phyloP scores from a whole-genome alignment of 768 basidiomycete genomes.

The Rhizopogon vesiculosus region DNA sequence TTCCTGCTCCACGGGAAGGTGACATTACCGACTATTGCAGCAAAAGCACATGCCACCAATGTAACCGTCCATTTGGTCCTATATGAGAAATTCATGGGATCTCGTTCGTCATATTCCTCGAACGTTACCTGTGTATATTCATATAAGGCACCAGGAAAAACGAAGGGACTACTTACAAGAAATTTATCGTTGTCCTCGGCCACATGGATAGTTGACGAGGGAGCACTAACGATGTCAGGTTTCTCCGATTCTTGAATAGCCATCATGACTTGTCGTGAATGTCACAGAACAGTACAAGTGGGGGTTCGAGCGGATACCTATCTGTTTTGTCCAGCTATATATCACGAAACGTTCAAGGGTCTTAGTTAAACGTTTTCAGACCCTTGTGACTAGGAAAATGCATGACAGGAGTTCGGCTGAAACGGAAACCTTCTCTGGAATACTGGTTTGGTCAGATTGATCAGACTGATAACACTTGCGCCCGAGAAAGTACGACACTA shows the following conservation, averaged over 20 bases:
- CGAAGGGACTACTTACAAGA: background rate
- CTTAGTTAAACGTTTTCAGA: background rate
- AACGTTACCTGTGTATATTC: slow-evolving; percentile 27
- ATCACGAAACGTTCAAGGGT: background rate
- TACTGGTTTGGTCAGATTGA: background rate
- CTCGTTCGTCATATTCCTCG: slow-evolving; percentile 26
- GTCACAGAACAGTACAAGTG: background rate
- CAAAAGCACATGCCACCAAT: slow-evolving; percentile 14
- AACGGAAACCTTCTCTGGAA: background rate
- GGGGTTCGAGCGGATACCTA: background rate
- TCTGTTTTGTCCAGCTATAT: background rate
- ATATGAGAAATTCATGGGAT: slow-evolving; percentile 29
- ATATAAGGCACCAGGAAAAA: background rate
- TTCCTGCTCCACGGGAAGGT: background rate
- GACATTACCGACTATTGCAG: slow-evolving; percentile 11
- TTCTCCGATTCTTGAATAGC: background rate
- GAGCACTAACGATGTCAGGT: background rate
- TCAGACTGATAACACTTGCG: too few species aligned
- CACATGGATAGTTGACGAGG: background rate
- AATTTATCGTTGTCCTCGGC: background rate
- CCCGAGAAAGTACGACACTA: too few species aligned
- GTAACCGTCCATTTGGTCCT: slow-evolving; percentile 31
- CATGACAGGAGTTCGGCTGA: too few species aligned
- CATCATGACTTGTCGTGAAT: background rate
- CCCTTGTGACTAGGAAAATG: background rate